Evolutionary conservation across 306 rosid species (phyloP), one percentile per base, ranked within the genome.

Genomic region (Canavalia gladiata): DNA sequence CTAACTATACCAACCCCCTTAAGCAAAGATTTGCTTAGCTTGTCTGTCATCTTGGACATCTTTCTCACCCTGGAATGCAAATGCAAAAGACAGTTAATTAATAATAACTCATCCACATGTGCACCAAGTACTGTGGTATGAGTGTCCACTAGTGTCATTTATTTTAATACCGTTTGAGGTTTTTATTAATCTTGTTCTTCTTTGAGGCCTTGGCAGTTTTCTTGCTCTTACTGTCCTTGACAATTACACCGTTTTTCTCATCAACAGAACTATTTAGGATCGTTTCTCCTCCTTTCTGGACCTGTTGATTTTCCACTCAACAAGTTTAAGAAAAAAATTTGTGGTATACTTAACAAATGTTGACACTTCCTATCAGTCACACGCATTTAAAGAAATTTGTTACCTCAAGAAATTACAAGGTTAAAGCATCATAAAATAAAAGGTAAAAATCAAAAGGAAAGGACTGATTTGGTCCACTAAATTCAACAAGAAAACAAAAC

Each of bases 251-350:
- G 64, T 77, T 84, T 85, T 76, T 82, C 45, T 39, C 82, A 51
- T 79, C 83, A 57, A 63, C 80, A 37, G 89, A 63, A 76, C 80
- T 35, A 57, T 81, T 82, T 45, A 95, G 84, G 81, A 94, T 93
- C 72, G 68, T 81, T 84, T 93, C 95, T 43, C 97, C 99, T 89
- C 98, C 99, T 82, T 90, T 93, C 7, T 93, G 90, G 1, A 93
- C 90, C 99, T 95, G 92, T 37, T 68, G 55, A 49, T 68, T 82
- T 77, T 51, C 70, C 82, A 58, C 8, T 63, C 30, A 46, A 51
- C 34, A 12, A 66, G 10, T 45, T 46, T 47, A 11, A 54, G 42
- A 25, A 3, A 60, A 13, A 42, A 65, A 28, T 51, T 50, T 41
- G 49, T 18, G 45, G 55, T 31, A 58, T 7, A 12, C 49, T 63